Evolutionary conservation across 2,329 filamentous ascomycete genomes (phyloP).

Genomic region (Cercospora beticola): DNA sequence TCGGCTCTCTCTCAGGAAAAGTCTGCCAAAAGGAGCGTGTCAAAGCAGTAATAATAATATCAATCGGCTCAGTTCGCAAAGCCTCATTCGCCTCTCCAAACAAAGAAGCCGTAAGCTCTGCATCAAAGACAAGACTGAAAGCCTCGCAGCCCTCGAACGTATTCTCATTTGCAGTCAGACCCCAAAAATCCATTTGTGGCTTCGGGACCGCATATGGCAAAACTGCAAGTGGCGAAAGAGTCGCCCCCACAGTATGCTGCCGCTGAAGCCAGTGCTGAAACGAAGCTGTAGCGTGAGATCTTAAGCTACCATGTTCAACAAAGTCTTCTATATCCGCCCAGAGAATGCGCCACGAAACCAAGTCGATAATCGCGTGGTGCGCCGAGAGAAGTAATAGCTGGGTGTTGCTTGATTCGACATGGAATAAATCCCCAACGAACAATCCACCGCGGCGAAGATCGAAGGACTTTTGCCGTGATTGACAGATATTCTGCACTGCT

Average conservation of each 20-base stretch:
- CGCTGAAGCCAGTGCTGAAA: background rate
- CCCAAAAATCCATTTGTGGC: background rate
- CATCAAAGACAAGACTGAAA: background rate
- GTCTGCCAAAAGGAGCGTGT: background rate
- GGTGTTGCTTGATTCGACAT: background rate
- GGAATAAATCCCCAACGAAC: background rate
- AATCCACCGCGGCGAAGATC: background rate
- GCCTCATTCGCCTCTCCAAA: background rate
- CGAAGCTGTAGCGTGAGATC: background rate
- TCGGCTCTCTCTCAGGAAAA: background rate
- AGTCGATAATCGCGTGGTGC: background rate
- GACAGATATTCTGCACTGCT: background rate
- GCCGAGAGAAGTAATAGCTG: background rate
- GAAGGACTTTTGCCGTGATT: background rate
- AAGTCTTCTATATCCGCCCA: background rate
- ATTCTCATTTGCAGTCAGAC: background rate
- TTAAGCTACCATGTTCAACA: background rate
- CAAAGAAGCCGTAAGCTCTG: background rate
- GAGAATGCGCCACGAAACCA: background rate
- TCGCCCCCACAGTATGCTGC: background rate
- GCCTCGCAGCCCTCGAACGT: background rate
- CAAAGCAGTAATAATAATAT: background rate
- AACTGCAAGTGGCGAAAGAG: background rate
- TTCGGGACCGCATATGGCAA: background rate
- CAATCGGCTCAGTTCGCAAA: background rate